phyloP scores from a whole-genome alignment of 1,139 yeast species.

The Kurtzmaniella natalensis region DNA sequence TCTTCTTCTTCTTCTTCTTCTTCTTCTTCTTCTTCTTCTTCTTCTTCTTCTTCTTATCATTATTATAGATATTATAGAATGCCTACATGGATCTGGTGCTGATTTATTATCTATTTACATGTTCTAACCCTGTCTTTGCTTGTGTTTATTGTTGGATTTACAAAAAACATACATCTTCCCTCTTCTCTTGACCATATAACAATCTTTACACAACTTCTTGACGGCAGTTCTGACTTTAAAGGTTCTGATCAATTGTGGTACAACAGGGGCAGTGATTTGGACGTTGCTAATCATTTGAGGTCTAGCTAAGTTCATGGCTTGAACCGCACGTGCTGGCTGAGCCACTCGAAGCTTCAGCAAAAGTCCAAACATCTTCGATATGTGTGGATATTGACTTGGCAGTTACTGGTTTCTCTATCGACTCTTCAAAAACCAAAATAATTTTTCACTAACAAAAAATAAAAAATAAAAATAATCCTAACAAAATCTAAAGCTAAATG shows the following conservation, averaged over 20 bases:
- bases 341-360: constrained; percentile 3
- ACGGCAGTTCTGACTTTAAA: constrained; percentile 66
- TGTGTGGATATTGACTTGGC: no score
- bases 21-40: neutral
- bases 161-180: constrained; percentile 92
- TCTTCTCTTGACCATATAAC: constrained; percentile 90
- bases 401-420: neutral
- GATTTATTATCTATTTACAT: constrained; percentile 4
- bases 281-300: neutral
- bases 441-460: no score
- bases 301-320: constrained; percentile 1
- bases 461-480: no score
- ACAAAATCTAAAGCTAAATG: neutral
- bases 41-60: neutral
- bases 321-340: constrained; percentile 4
- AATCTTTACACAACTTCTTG: constrained; percentile 86
- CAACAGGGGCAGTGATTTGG: neutral
- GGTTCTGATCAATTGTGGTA: constrained; percentile 18
- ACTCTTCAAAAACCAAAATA: no score
- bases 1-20: no score
- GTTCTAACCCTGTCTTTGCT: constrained; percentile 87
- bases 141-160: constrained; percentile 89
- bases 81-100: neutral
- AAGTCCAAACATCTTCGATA: constrained; percentile 2
- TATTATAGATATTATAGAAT: neutral